phyloP scores from a whole-genome alignment of 73 alveolate species.

The Loxodes magnus region DNA sequence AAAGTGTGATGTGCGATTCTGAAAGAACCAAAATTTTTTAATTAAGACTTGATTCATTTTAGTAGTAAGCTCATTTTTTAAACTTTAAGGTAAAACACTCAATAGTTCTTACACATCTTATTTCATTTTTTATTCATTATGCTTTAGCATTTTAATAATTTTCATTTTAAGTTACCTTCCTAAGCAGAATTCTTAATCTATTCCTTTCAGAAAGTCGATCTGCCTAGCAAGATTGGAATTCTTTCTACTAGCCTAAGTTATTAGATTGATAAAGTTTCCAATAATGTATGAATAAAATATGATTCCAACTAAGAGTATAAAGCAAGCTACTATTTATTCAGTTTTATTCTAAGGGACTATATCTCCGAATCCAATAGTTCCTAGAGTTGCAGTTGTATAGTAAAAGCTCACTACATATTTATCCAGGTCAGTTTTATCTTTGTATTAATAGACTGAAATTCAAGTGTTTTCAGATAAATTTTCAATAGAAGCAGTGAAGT shows the following conservation, averaged over 20 bases:
- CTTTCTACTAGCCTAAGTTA: too few relatives aligned
- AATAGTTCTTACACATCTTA: background rate
- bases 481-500: background rate
- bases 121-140: too few relatives aligned
- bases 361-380: constrained; percentile 4
- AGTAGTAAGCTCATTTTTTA: background rate
- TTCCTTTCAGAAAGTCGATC: too few relatives aligned
- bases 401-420: background rate
- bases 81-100: background rate
- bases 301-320: background rate
- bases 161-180: too few relatives aligned
- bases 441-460: background rate
- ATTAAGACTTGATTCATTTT: background rate
- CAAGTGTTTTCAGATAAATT: background rate
- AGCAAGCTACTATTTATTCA: background rate
- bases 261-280: too few relatives aligned
- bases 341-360: background rate
- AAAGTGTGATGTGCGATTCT: background rate
- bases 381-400: background rate
- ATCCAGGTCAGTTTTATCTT: background rate
- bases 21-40: background rate
- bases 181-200: too few relatives aligned
- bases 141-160: too few relatives aligned
- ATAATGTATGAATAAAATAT: too few relatives aligned
- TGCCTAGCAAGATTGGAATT: too few relatives aligned